Conservation (phyloP, 148 eudicot genomes). For the Camellia granthamiana region DNA sequence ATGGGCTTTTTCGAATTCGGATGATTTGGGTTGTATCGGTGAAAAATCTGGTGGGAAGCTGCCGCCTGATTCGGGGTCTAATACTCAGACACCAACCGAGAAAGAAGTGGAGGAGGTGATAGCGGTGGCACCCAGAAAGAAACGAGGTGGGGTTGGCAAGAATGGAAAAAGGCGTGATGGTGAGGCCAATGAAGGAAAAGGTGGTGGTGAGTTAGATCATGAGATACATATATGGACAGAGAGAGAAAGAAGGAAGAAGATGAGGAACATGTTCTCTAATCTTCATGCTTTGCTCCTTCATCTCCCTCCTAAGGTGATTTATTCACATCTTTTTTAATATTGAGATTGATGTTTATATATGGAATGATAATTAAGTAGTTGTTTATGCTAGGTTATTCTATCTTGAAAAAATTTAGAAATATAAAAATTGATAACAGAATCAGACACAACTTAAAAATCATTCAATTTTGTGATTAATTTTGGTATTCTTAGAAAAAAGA, state of each 20-base stretch:
- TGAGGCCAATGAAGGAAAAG: conserved; percentile 9
- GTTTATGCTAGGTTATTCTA: too few species aligned
- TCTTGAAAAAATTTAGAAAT: too few species aligned
- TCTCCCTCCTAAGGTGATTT: conserved; percentile 63
- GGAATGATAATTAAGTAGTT: background rate
- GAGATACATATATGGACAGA: conserved; percentile 69
- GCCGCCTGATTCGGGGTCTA: conserved; percentile 12
- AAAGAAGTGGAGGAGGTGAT: conserved; percentile 7
- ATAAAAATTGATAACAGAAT: too few species aligned
- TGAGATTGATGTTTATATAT: background rate
- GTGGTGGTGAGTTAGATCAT: conserved; percentile 34
- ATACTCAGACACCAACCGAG: conserved; percentile 18
- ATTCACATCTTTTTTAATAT: background rate
- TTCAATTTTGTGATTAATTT: background rate
- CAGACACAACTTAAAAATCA: too few species aligned
- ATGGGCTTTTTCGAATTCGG: conserved; percentile 27
- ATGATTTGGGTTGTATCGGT: conserved; percentile 2
- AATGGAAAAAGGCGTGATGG: conserved; percentile 8
- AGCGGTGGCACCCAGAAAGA: conserved; percentile 6
- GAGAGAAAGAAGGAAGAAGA: conserved; percentile 88
- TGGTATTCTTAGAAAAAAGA: too few species aligned
- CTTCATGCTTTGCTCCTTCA: conserved; percentile 72
- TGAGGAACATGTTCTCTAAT: conserved; percentile 63
- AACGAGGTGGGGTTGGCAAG: conserved; percentile 6
- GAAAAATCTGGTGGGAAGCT: conserved; percentile 3